phyloP scores from a whole-genome alignment of 352 stramenopile species.

The Aphanomyces invadans region DNA sequence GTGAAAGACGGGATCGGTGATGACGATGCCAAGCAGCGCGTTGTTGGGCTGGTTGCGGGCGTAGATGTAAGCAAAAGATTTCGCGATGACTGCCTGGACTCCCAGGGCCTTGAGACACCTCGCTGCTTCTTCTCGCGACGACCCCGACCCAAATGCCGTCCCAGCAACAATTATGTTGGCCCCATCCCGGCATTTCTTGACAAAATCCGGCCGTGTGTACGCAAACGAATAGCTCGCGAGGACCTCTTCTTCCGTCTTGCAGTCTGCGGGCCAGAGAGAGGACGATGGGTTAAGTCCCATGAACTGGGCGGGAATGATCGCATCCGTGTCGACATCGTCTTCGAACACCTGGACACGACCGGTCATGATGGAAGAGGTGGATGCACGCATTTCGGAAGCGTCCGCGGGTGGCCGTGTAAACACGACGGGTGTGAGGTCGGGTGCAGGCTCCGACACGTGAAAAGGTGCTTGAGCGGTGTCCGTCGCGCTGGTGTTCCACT shows the following conservation, averaged over 20 bases:
- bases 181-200: constrained; percentile 53
- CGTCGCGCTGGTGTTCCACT: constrained; percentile 38
- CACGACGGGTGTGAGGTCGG: constrained; percentile 37
- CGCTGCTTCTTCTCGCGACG: constrained; percentile 67
- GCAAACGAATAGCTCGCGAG: constrained; percentile 73
- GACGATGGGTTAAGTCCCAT: constrained; percentile 76
- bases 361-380: constrained; percentile 45
- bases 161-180: constrained; percentile 77
- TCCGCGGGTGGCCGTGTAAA: constrained; percentile 41
- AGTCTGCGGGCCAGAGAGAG: constrained; percentile 67
- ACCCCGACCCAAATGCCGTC: constrained; percentile 63
- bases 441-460: constrained; percentile 36
- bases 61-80: constrained; percentile 84
- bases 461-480: constrained; percentile 33
- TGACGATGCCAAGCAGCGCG: constrained; percentile 65
- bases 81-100: constrained; percentile 73
- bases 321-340: constrained; percentile 77
- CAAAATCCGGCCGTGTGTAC: constrained; percentile 74
- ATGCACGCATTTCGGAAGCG: constrained; percentile 43
- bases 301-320: constrained; percentile 73
- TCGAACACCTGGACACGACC: constrained; percentile 67
- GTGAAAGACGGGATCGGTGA: constrained; percentile 75
- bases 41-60: constrained; percentile 81
- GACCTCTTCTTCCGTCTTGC: constrained; percentile 70
- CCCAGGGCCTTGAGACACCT: constrained; percentile 75